These are phyloP conservation scores for Penicillium sumatraense DNA, from an alignment of 2,329 filamentous ascomycete species.

Conservation along the genomic window DNA sequence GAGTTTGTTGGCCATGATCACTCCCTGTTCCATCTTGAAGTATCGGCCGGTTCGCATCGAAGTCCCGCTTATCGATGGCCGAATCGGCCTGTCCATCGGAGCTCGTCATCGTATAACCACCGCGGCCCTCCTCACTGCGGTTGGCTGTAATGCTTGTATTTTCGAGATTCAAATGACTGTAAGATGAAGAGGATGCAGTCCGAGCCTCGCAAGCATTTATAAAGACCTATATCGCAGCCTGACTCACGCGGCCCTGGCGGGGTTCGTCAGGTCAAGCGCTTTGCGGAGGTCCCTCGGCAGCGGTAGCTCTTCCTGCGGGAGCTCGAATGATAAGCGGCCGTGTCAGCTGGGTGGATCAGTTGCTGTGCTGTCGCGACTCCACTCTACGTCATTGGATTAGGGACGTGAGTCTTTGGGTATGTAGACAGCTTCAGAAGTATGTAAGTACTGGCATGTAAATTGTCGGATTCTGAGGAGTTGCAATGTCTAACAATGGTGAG, in stretches of 20 bases:
- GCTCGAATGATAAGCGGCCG: slow-evolving; percentile 18
- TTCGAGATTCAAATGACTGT: too few relatives aligned
- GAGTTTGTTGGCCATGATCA: slow-evolving; percentile 10
- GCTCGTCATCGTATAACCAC: slow-evolving; percentile 27
- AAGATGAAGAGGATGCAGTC: too few relatives aligned
- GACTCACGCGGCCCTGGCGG: slow-evolving; percentile 1
- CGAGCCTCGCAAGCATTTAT: background rate
- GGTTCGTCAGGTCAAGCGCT: background rate
- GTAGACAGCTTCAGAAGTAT: too few relatives aligned
- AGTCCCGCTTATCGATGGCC: slow-evolving; percentile 52
- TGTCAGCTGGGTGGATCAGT: slow-evolving; percentile 29
- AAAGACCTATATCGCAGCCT: background rate
- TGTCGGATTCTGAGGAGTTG: background rate
- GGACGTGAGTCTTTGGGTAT: background rate
- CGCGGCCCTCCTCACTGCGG: background rate
- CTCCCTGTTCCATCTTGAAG: slow-evolving; percentile 26
- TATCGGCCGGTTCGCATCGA: slow-evolving; percentile 48
- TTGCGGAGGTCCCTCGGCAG: slow-evolving; percentile 1
- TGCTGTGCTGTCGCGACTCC: slow-evolving; percentile 21
- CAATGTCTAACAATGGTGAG: background rate
- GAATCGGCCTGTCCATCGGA: slow-evolving; percentile 23
- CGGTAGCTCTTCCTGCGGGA: slow-evolving; percentile 3
- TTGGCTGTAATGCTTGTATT: too few relatives aligned
- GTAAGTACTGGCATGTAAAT: background rate
- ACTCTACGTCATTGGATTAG: slow-evolving; percentile 27